Evolutionary conservation across 495 filamentous ascomycete species (phyloP).

Genomic region (Annulohypoxylon moriforme): DNA sequence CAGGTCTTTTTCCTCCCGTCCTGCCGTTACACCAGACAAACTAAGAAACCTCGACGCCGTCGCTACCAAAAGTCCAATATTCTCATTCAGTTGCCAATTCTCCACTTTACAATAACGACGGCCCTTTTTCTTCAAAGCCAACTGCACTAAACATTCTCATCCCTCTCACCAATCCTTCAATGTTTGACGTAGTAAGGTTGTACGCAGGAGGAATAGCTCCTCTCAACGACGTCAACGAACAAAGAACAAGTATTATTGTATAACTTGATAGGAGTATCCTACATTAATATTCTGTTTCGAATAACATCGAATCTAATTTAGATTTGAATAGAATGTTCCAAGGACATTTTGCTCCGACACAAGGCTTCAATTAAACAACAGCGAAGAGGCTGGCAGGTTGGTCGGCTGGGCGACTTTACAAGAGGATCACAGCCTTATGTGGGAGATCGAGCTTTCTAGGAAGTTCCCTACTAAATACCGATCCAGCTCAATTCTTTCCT

Average conservation of each 20-base stretch:
- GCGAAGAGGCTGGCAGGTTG: neutral
- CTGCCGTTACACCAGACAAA: neutral
- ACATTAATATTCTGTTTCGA: conserved; percentile 6
- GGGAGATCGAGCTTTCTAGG: conserved; percentile 40
- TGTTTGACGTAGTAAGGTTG: conserved; percentile 17
- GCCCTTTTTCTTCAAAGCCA: conserved; percentile 3
- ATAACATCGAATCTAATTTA: neutral
- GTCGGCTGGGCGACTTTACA: conserved; percentile 5
- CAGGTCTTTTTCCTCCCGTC: neutral
- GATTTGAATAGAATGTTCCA: neutral
- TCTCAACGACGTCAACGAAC: conserved; percentile 2
- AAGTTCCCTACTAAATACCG: conserved; percentile 12
- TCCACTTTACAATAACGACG: conserved; percentile 7
- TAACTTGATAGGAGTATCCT: conserved; percentile 36
- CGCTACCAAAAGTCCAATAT: neutral
- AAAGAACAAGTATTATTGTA: conserved; percentile 14
- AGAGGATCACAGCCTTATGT: conserved; percentile 37
- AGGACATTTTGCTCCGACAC: conserved; percentile 31
- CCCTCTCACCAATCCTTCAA: conserved; percentile 11
- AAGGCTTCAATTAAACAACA: conserved; percentile 8
- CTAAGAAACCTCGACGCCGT: neutral
- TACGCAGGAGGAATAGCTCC: conserved; percentile 17
- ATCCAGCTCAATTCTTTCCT: conserved; percentile 11
- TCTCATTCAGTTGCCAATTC: neutral
- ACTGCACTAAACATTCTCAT: conserved; percentile 5